Evolutionary conservation across 1,284 basidiomycete genomes (phyloP), one percentile per base, ranked within the genome.

Genomic region (Termitomyces sp.): DNA sequence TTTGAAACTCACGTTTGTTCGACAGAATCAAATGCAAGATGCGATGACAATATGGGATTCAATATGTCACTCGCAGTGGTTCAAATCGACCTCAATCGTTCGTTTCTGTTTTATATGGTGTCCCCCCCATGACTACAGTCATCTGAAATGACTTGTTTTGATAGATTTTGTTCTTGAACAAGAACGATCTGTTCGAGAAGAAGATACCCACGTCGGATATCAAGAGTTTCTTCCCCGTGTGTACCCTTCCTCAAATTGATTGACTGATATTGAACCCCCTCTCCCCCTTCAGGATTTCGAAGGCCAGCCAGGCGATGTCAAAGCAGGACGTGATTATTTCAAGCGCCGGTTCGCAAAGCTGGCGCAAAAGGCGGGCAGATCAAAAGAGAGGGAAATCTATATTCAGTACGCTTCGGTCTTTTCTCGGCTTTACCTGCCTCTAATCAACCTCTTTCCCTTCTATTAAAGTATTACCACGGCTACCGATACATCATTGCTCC

Each of bases 1-100:
- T 49, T n/a, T 34, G 2, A 40, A 16, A n/a, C 38, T 30, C 9
- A 24, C n/a, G 37, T 5, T 11, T 4, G 8, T 26, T 18, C 1
- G 5, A 30, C 61, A 92, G 88, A 94, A 92, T 69, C 92, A 90
- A 86, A 96, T 97, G 93, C 88, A 93, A 72, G 94, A 96, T 63
- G 91, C 93, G 0, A 86, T 97, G 80, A 91, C 92, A 46, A 91
- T 97, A 44, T 97, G 93, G 84, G 93, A 95, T 65, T 94, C 91
- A 40, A 92, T 94, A 75, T 91, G 89, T 72, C 89, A 92, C 66
- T 92, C 89, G 19, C 89, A 92, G 62, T 93, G 93, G 93, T 97
- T 97, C 72, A 84, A 87, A 66, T 81, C 87, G 59, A 93, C 93
- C 0, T 93, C 91, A 3, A 93, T 96, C 61, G 91, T 92, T 58